Evolutionary conservation across 129 eudicot species (phyloP).

Genomic region (Artemisia annua): DNA sequence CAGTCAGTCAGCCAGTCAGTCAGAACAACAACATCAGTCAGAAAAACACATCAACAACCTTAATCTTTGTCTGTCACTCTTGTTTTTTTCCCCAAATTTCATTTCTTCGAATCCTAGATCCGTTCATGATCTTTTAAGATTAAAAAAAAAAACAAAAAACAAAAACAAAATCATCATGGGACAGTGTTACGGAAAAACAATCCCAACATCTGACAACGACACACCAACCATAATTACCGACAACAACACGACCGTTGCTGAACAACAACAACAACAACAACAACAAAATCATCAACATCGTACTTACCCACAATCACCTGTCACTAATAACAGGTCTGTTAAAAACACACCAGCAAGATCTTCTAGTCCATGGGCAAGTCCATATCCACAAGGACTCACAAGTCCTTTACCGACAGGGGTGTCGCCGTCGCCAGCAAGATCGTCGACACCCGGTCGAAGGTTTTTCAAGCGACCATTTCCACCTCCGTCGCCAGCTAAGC

Average conservation of each 20-base stretch:
- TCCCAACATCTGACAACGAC: slow-evolving; percentile 57
- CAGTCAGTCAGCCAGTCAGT: slow-evolving; percentile 14
- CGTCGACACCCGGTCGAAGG: slow-evolving; percentile 75
- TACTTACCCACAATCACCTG: slow-evolving; percentile 35
- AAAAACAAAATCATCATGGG: slow-evolving; percentile 57
- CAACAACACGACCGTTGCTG: slow-evolving; percentile 15
- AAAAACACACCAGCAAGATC: slow-evolving; percentile 74
- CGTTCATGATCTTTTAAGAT: slow-evolving; percentile 27
- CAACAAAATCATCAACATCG: neutral
- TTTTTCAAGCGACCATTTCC: slow-evolving; percentile 83
- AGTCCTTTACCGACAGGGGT: slow-evolving; percentile 70
- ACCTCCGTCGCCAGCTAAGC: slow-evolving; percentile 94
- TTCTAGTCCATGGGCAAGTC: slow-evolving; percentile 79
- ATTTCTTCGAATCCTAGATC: slow-evolving; percentile 10
- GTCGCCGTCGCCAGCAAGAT: slow-evolving; percentile 85
- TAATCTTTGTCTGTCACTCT: neutral
- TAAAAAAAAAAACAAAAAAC: neutral
- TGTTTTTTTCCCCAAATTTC: neutral
- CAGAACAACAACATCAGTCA: too few species aligned
- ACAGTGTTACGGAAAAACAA: slow-evolving; percentile 94
- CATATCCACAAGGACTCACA: slow-evolving; percentile 62
- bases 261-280: slow-evolving; percentile 19
- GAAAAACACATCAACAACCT: too few species aligned
- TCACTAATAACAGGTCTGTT: slow-evolving; percentile 35
- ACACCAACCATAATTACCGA: slow-evolving; percentile 40